Conservation (phyloP, 805 yeast species). For the Candida ponderosae region DNA sequence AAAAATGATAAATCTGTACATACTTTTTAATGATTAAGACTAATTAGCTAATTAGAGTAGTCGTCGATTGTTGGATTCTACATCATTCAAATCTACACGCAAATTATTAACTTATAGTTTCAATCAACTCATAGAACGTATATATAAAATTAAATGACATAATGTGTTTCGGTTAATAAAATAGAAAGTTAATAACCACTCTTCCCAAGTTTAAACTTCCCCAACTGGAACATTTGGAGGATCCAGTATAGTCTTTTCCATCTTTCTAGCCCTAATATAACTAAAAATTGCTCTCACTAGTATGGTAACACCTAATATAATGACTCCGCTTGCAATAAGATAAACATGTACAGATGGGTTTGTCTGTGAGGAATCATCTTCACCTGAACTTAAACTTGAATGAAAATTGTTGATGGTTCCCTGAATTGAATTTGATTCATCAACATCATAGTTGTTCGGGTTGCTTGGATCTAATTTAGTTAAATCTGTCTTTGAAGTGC, state of each 20-base stretch:
- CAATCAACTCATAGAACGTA: too few species aligned
- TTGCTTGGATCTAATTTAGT: conserved; percentile 43
- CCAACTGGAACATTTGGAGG: conserved; percentile 24
- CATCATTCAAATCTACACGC: too few species aligned
- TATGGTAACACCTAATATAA: conserved; percentile 62
- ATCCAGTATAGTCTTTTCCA: conserved; percentile 56
- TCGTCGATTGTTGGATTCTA: too few species aligned
- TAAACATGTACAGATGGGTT: conserved; percentile 1
- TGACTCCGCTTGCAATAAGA: conserved; percentile 52
- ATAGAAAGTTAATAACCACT: too few species aligned
- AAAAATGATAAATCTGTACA: too few species aligned
- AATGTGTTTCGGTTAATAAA: too few species aligned
- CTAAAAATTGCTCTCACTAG: conserved; percentile 62
- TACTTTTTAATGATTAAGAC: too few species aligned
- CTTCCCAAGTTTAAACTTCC: neutral
- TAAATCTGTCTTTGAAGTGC: conserved; percentile 11
- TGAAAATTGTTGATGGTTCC: conserved; percentile 19
- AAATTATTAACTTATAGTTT: too few species aligned
- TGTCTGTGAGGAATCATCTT: conserved; percentile 8
- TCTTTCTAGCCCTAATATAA: conserved; percentile 66
- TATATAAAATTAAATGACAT: too few species aligned
- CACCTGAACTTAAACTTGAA: conserved; percentile 12
- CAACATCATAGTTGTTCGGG: conserved; percentile 50
- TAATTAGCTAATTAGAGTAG: too few species aligned
- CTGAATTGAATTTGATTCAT: conserved; percentile 15